Conservation (phyloP, 192 early-diverging fungal genomes). For the Mortierella alpina region DNA sequence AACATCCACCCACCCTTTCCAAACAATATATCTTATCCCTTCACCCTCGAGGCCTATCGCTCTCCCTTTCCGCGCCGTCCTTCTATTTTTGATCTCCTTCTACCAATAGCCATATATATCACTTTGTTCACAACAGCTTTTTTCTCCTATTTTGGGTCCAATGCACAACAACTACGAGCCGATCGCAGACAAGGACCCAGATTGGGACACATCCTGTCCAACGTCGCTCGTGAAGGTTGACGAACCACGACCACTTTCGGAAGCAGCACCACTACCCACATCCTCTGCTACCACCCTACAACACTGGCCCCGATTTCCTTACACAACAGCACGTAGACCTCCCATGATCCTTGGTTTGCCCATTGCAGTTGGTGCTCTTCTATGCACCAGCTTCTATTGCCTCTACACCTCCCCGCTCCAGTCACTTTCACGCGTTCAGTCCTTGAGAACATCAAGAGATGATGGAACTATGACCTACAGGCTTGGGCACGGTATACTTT, state of each 20-base stretch:
- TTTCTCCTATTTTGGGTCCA: too few species aligned
- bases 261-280: neutral
- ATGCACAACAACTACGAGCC: too few species aligned
- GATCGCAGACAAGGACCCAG: too few species aligned
- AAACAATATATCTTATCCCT: too few species aligned
- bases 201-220: too few species aligned
- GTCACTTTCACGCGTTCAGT: neutral
- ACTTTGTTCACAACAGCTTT: too few species aligned
- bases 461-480: neutral
- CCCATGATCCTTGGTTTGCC: constrained; percentile 25
- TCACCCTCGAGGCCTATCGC: neutral
- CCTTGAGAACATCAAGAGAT: neutral
- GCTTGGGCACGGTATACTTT: neutral
- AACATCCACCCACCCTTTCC: too few species aligned
- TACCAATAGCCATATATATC: neutral
- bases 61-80: neutral
- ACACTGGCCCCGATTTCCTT: neutral
- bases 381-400: constrained; percentile 24
- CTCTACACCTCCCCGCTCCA: constrained; percentile 4
- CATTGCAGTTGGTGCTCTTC: constrained; percentile 9
- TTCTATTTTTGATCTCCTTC: too few species aligned
- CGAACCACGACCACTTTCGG: neutral
- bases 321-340: neutral
- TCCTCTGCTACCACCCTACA: neutral
- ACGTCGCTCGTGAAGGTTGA: too few species aligned